Percentiles rank a stretch among this genome's conserved stretches.
phyloP scores from a whole-genome alignment of 192 early-diverging fungal species.

The Chytriomyces hyalinus region DNA sequence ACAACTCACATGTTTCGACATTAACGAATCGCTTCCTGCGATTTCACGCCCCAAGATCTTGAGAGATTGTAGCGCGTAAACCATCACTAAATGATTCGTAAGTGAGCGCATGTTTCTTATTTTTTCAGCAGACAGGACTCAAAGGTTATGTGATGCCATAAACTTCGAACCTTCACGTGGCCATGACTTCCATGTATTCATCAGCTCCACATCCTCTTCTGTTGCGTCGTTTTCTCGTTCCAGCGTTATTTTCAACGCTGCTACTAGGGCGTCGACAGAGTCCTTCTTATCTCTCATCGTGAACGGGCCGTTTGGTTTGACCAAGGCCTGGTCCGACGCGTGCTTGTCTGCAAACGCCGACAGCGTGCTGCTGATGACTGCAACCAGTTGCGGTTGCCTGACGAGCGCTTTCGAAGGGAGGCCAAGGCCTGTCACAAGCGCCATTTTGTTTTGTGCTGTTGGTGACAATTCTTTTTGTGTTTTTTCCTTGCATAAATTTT shows the following conservation, averaged over 20 bases:
- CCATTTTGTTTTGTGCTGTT: conserved; percentile 5
- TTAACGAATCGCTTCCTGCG: conserved; percentile 62
- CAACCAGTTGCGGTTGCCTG: conserved; percentile 1
- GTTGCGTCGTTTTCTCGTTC: not conserved
- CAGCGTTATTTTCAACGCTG: not conserved
- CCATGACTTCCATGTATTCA: conserved; percentile 2
- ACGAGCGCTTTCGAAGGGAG: conserved; percentile 9
- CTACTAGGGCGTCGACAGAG: conserved; percentile 22
- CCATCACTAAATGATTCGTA: conserved; percentile 44
- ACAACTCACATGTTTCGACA: conserved; percentile 56
- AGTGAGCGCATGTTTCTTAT: not conserved
- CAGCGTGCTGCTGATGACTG: not conserved
- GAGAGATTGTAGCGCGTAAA: conserved; percentile 57
- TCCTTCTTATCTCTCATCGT: not conserved
- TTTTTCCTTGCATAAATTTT: not conserved
- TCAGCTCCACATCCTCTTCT: not conserved
- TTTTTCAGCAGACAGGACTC: not conserved
- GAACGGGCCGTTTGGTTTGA: conserved; percentile 12
- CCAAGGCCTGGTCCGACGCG: conserved; percentile 9
- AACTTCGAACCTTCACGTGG: conserved; percentile 10
- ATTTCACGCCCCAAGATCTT: conserved; percentile 65
- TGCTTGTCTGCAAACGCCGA: conserved; percentile 14
- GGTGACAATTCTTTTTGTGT: not conserved
- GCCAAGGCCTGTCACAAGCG: conserved; percentile 27
- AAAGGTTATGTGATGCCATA: not conserved